Evolutionary conservation across 352 stramenopile species (phyloP).

Genomic region (Globisporangium cystogenes): DNA sequence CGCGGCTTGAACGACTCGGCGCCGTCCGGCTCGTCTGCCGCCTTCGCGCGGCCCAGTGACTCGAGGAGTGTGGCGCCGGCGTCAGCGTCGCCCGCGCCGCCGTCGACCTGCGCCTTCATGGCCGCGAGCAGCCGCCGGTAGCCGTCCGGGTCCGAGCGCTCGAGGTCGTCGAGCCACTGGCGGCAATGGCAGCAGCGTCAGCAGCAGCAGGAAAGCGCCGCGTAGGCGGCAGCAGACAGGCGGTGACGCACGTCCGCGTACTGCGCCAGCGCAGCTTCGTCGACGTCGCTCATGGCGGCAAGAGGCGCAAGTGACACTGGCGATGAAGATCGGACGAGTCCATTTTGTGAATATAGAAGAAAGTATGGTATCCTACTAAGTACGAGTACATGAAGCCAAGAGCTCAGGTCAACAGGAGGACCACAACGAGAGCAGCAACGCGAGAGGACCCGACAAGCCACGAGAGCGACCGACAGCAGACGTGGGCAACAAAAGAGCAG

Average conservation of each 20-base stretch:
- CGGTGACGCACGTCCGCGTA: conserved; percentile 51
- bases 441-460: background rate
- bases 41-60: conserved; percentile 24
- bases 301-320: background rate
- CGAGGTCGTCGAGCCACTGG: conserved; percentile 69
- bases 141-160: conserved; percentile 56
- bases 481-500: conserved; percentile 6
- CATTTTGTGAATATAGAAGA: too few relatives aligned
- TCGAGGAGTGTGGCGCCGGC: conserved; percentile 39
- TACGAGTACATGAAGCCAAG: too few relatives aligned
- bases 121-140: conserved; percentile 60
- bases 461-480: background rate
- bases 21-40: background rate
- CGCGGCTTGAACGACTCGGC: conserved; percentile 40
- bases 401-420: too few relatives aligned
- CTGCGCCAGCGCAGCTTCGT: conserved; percentile 60
- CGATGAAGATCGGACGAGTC: too few relatives aligned
- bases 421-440: too few relatives aligned
- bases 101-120: conserved; percentile 56
- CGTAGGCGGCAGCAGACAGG: background rate
- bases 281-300: conserved; percentile 22
- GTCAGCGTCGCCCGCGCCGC: conserved; percentile 19
- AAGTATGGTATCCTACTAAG: too few relatives aligned
- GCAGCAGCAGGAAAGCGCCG: background rate
- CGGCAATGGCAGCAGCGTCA: background rate